phyloP scores from a whole-genome alignment of 1,284 basidiomycete genomes.

The Phellinidium pouzarii region DNA sequence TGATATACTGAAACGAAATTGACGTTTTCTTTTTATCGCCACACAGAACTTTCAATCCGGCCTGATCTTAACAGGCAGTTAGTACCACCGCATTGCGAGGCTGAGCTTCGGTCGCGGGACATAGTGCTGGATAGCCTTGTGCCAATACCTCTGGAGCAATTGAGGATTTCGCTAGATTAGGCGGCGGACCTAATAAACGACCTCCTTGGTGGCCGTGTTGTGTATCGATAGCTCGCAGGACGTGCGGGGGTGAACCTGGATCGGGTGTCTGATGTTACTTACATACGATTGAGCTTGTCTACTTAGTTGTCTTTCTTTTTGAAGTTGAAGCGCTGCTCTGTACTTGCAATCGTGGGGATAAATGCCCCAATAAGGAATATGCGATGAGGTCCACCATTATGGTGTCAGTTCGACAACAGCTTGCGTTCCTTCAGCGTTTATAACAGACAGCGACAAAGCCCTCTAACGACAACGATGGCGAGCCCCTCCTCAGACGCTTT shows the following conservation, averaged over 20 bases:
- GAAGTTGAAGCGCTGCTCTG: neutral
- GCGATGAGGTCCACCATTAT: neutral
- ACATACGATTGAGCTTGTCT: slow-evolving; percentile 12
- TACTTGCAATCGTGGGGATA: neutral
- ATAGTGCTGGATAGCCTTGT: slow-evolving; percentile 90
- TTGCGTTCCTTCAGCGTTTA: neutral
- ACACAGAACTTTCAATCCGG: slow-evolving; percentile 92
- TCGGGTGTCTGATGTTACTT: slow-evolving; percentile 7
- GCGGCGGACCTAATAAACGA: slow-evolving; percentile 3
- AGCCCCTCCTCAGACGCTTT: slow-evolving; percentile 23
- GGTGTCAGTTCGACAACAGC: neutral
- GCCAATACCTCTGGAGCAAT: slow-evolving; percentile 89
- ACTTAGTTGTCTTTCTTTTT: neutral
- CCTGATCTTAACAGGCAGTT: slow-evolving; percentile 90
- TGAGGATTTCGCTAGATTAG: slow-evolving; percentile 87
- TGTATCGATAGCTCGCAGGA: slow-evolving; percentile 19
- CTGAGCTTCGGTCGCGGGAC: slow-evolving; percentile 78
- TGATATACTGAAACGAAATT: neutral
- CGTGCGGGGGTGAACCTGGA: slow-evolving; percentile 1
- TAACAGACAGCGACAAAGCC: neutral
- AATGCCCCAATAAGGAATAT: neutral
- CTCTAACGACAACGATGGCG: slow-evolving; percentile 1
- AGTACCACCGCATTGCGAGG: slow-evolving; percentile 85
- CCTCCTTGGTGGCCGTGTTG: neutral
- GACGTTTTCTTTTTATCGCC: slow-evolving; percentile 8